Evolutionary conservation across 2,329 filamentous ascomycete species (phyloP).

Genomic region (Didymella keratinophila): DNA sequence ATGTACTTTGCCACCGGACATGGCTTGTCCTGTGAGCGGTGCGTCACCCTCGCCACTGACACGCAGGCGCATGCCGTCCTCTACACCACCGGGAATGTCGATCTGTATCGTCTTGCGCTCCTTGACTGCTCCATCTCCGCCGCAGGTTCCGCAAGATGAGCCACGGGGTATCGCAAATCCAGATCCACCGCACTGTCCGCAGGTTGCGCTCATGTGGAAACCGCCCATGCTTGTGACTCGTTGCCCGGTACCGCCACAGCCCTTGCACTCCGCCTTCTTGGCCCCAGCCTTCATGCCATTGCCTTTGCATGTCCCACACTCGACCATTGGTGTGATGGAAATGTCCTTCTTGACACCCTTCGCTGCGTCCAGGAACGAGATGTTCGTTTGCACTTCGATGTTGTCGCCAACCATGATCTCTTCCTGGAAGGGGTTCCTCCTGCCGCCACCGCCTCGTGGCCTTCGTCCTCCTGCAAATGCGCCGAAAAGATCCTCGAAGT

Average conservation of each 20-base stretch:
- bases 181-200: slow-evolving; percentile 78
- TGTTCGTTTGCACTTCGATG: slow-evolving; percentile 91
- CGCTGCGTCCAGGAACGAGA: slow-evolving; percentile 95
- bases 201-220: slow-evolving; percentile 96
- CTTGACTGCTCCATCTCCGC: slow-evolving; percentile 82
- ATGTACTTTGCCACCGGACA: slow-evolving; percentile 65
- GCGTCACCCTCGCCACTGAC: slow-evolving; percentile 88
- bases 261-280: slow-evolving; percentile 74
- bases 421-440: slow-evolving; percentile 77
- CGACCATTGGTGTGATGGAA: slow-evolving; percentile 78
- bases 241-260: slow-evolving; percentile 86
- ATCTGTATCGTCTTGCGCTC: slow-evolving; percentile 84
- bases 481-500: slow-evolving; percentile 94
- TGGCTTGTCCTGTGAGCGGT: slow-evolving; percentile 75
- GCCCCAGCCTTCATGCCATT: slow-evolving; percentile 84
- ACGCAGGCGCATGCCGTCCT: slow-evolving; percentile 92
- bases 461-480: slow-evolving; percentile 76
- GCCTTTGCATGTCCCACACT: slow-evolving; percentile 84
- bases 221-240: slow-evolving; percentile 90
- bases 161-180: slow-evolving; percentile 80
- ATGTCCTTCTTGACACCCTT: slow-evolving; percentile 92
- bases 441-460: slow-evolving; percentile 56
- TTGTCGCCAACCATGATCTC: slow-evolving; percentile 89
- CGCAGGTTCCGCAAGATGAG: slow-evolving; percentile 80
- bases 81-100: slow-evolving; percentile 93